phyloP scores from a whole-genome alignment of 768 basidiomycete genomes.

The Mycena kentingensis region DNA sequence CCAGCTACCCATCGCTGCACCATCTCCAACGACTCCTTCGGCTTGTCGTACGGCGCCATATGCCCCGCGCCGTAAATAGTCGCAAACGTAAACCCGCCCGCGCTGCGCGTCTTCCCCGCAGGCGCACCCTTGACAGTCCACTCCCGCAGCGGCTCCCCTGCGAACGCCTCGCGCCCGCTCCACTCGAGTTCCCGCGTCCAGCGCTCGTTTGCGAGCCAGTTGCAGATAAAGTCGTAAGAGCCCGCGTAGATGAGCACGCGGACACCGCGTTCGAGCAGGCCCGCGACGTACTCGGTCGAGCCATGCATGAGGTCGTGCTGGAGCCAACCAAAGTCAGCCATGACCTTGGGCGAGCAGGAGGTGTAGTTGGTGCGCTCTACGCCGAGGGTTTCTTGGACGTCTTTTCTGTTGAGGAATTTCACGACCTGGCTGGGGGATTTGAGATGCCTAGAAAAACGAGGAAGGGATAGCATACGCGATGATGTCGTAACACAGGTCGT shows the following conservation, averaged over 20 bases:
- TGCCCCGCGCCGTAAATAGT: conserved; percentile 74
- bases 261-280: conserved; percentile 55
- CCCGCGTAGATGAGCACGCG: conserved; percentile 59
- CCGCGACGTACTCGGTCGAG: conserved; percentile 46
- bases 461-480: background rate
- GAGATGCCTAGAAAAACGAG: background rate
- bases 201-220: conserved; percentile 64
- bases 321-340: background rate
- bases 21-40: conserved; percentile 52
- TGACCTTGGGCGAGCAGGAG: background rate
- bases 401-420: conserved; percentile 13
- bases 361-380: background rate
- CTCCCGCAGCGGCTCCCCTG: conserved; percentile 41
- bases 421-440: conserved; percentile 2
- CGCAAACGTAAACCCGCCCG: conserved; percentile 61
- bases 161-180: conserved; percentile 55
- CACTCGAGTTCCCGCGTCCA: conserved; percentile 65
- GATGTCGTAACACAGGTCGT: conserved; percentile 1
- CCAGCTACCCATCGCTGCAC: conserved; percentile 50
- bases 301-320: conserved; percentile 14
- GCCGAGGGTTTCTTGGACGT: conserved; percentile 7
- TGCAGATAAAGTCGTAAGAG: conserved; percentile 58
- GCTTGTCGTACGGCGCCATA: conserved; percentile 71
- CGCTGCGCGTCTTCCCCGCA: conserved; percentile 51
- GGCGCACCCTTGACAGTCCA: conserved; percentile 58